A percentile compares a stretch with the other conserved stretches of the same genome.
phyloP scores from a whole-genome alignment of 768 basidiomycete genomes.

The Roridomyces roridus region DNA sequence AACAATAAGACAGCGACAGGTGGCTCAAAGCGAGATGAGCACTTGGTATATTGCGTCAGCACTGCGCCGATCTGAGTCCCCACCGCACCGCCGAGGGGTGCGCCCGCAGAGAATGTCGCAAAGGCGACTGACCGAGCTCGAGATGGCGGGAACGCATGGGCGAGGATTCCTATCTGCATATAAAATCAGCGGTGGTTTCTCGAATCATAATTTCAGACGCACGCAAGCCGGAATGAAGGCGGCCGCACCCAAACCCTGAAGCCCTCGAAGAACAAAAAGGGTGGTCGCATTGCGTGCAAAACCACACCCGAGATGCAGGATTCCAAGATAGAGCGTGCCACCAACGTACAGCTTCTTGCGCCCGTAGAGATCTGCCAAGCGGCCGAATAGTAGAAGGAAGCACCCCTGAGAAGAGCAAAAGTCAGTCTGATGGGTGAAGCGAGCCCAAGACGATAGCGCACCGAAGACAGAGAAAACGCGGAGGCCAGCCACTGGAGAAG shows the following conservation, averaged over 20 bases:
- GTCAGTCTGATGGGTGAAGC: not conserved
- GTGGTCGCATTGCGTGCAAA: conserved; percentile 54
- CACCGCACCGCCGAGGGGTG: conserved; percentile 67
- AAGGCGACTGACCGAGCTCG: conserved; percentile 65
- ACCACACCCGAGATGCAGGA: conserved; percentile 56
- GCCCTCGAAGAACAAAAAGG: conserved; percentile 62
- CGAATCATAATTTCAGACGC: conserved; percentile 31
- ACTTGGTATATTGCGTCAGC: conserved; percentile 48
- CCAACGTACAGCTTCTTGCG: conserved; percentile 58
- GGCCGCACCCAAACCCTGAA: conserved; percentile 68
- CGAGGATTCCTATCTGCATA: conserved; percentile 69
- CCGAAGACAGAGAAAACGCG: conserved; percentile 58
- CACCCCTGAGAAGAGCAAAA: conserved; percentile 52
- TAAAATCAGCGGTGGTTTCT: not conserved
- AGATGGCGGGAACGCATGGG: conserved; percentile 61
- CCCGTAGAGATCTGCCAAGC: conserved; percentile 68
- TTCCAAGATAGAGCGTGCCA: conserved; percentile 51
- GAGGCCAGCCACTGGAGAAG: conserved; percentile 57
- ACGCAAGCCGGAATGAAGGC: conserved; percentile 64
- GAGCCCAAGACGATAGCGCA: conserved; percentile 27
- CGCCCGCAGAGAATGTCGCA: conserved; percentile 75
- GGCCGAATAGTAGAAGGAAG: conserved; percentile 63
- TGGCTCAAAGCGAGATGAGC: conserved; percentile 31
- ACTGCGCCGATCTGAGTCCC: conserved; percentile 64
- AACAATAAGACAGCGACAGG: not conserved